Evolutionary conservation across 495 filamentous ascomycete species (phyloP).

Genomic region (Podospora bellae-mahoneyi): DNA sequence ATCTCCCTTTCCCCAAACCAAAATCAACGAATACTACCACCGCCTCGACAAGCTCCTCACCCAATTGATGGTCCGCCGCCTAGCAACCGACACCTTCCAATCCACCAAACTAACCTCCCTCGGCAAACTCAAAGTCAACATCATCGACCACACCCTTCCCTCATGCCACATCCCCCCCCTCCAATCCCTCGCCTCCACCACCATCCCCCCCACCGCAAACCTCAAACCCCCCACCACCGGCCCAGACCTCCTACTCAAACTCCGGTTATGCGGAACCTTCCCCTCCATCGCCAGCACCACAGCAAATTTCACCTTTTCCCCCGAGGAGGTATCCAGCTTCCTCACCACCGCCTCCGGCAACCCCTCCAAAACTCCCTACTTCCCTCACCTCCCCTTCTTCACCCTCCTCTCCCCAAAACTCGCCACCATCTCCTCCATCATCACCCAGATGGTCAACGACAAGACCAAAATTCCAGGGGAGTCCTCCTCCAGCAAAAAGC

Average conservation of each 20-base stretch:
- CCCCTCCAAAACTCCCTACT: conserved; percentile 18
- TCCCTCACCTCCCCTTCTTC: conserved; percentile 16
- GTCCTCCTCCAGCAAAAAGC: conserved; percentile 21
- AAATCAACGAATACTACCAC: conserved; percentile 19
- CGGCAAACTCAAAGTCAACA: conserved; percentile 26
- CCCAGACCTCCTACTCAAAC: conserved; percentile 16
- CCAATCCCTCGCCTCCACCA: not conserved
- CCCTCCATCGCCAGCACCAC: conserved; percentile 14
- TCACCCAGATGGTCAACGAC: conserved; percentile 19
- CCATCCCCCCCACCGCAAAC: not conserved
- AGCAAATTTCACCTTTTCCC: conserved; percentile 21
- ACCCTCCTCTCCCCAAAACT: conserved; percentile 24
- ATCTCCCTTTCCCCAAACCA: not conserved
- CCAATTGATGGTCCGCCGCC: conserved; percentile 26
- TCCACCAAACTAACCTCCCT: conserved; percentile 21
- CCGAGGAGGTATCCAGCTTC: conserved; percentile 7
- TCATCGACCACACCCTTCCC: conserved; percentile 25
- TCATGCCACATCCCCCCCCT: conserved; percentile 10
- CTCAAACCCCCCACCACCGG: not conserved
- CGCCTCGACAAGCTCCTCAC: conserved; percentile 21
- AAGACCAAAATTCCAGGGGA: conserved; percentile 14
- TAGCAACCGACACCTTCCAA: conserved; percentile 27
- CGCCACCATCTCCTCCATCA: conserved; percentile 4
- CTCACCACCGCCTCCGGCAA: conserved; percentile 11
- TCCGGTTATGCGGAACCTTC: conserved; percentile 29